These are phyloP conservation scores for Jackrogersella multiformis DNA, from an alignment of 495 filamentous ascomycete species.

Conservation along the genomic window DNA sequence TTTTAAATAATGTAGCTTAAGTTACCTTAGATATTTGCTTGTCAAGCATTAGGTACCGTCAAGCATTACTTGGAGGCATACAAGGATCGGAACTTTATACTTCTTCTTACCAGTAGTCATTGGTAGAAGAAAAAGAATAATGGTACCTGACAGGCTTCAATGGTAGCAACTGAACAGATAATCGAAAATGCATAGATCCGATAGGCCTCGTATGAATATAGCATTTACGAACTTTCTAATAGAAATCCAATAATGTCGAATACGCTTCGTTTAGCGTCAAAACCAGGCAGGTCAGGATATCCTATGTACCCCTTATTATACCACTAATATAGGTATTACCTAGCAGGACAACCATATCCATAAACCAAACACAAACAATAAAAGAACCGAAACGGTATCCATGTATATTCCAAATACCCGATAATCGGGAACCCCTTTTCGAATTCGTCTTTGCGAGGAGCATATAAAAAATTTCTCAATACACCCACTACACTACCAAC, in stretches of 20 bases:
- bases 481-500: too few species aligned
- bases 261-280: background rate
- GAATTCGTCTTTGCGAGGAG: background rate
- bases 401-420: constrained; percentile 5
- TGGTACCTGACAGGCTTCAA: background rate
- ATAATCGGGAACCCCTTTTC: background rate
- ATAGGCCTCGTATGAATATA: constrained; percentile 10
- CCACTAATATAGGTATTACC: too few species aligned
- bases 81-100: background rate
- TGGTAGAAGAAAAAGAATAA: background rate
- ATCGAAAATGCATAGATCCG: constrained; percentile 16
- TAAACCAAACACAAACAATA: constrained; percentile 6
- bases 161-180: background rate
- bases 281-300: constrained; percentile 12
- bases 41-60: too few species aligned
- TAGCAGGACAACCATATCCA: background rate
- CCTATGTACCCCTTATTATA: background rate
- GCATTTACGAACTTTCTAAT: constrained; percentile 11
- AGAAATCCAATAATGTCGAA: too few species aligned
- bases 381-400: constrained; percentile 2
- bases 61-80: too few species aligned
- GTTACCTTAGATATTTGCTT: constrained; percentile 3
- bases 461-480: background rate
- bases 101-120: background rate
- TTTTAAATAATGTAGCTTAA: background rate